Percentiles rank a stretch among this genome's conserved stretches.
These are phyloP conservation scores for Pistacia atlantica DNA, from an alignment of 345 rosid species.

Conservation along the genomic window DNA sequence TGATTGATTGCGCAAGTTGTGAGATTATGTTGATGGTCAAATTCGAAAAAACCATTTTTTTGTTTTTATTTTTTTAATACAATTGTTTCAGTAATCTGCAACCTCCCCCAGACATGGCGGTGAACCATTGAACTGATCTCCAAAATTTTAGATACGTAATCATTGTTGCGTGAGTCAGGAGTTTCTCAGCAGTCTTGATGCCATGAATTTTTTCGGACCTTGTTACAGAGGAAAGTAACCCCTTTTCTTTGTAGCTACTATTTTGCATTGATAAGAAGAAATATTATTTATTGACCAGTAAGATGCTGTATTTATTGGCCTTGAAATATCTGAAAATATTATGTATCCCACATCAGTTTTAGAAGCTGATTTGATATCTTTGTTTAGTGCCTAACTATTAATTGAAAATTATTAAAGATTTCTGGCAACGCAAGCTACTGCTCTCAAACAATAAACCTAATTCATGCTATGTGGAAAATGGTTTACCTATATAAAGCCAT, in stretches of 20 bases:
- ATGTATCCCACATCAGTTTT: too few species aligned
- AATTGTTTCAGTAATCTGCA: not conserved
- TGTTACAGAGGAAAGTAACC: not conserved
- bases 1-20: slow-evolving; percentile 11
- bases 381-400: too few species aligned
- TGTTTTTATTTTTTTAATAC: not conserved
- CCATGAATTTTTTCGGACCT: not conserved
- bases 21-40: not conserved
- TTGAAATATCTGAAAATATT: too few species aligned
- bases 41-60: not conserved
- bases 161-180: not conserved
- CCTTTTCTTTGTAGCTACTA: not conserved
- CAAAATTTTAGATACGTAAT: not conserved
- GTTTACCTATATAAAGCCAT: not conserved
- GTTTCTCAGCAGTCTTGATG: not conserved
- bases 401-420: too few species aligned
- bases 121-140: not conserved
- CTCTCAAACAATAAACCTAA: too few species aligned
- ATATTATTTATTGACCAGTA: not conserved
- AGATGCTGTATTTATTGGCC: not conserved
- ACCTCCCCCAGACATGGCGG: not conserved
- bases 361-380: too few species aligned
- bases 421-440: too few species aligned
- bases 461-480: too few species aligned
- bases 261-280: not conserved